Base-by-base conservation (phyloP, 768 basidiomycete genomes). In the Psilocybe cyanescens region DNA sequence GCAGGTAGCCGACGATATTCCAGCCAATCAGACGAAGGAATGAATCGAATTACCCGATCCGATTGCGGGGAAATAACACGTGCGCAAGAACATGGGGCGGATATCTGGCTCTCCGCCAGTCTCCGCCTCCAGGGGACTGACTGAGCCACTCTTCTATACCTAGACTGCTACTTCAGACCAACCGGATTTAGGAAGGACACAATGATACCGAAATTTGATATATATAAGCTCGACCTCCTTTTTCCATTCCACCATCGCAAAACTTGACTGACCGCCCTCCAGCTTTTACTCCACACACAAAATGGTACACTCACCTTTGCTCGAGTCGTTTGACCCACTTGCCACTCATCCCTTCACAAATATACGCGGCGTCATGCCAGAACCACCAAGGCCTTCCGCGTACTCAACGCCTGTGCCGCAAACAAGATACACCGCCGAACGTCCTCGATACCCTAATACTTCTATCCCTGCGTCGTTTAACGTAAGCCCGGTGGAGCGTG, bases 261-360 rank as follows among this genome's bases (percentile, higher is more conserved):
- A 47, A 35, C 31, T 31, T 35, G 29, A 17, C 24, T 24, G 24
- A 24, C 24, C 24, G 24, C 31, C 37, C n/a, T 31, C 47, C 28
- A 56, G 17, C 52, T 47, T 28, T 28, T 29, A 24, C 24, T 24
- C 24, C 24, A 24, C 24, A 24, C 28, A 33, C 50, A 59, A 30
- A 30, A 79, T 77, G 77, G 39, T 74, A 1, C 72, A 68, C 39
- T 75, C 75, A 52, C 68, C 73, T 1, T 61, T 75, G 8, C 75
- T 78, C 66, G 72, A 75, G 19, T 81, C 83, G 24, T 87, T 88
- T 67, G 77, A 88, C 75, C 86, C 86, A 44, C 82, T 83, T 67
- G 83, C 81, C 19, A 79, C 77, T 17, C 84, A 88, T 70, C 84
- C 85, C 8, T 88, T 87, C 78, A 86, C 84, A 37, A 80, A 80